Evolutionary conservation across 352 stramenopile genomes (phyloP), one percentile per base, ranked within the genome.

Genomic region (Phytophthora pisi): DNA sequence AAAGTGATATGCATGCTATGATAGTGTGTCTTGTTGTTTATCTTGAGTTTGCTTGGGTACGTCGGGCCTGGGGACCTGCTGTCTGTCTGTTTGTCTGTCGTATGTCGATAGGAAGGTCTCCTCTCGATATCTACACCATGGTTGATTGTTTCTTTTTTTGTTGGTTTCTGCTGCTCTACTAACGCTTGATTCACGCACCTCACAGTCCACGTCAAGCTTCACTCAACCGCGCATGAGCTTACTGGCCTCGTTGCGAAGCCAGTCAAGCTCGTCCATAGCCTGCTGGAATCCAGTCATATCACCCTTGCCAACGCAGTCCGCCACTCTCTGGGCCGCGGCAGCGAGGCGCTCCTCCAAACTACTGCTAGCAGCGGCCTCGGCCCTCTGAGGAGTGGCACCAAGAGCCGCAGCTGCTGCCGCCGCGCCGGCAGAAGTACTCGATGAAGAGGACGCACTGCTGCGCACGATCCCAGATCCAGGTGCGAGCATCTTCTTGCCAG

Each of bases 271-370:
- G 51, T 88, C 79, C 84, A 95, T 95, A 36, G 87, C 87, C 18
- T 82, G 76, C 65, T 95, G 80, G 77, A 93, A 95, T 34, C 81
- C 86, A 45, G 79, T 64, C 87, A 95, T 95, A 70, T 95, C 85
- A 30, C 83, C 80, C 49, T 90, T 91, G 47, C 74, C 77, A 43
- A 92, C 87, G 38, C 87, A 95, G 38, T 91, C 81, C 6, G 87
- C 84, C 18, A 95, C 83, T 31, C 65, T 77, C 65, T 95, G 84
- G 2, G 84, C 86, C 18, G 84, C 82, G 8, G 75, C 66, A 24
- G 84, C 81, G 13, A 95, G 75, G 4, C 84, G 78, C 59, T 95
- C 84, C 53, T 95, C 84, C 26, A 93, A 68, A 20, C 55, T 68
- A 20, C 53, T 84, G 57, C 52, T 73, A 23, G 50, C 50, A 45